A percentile compares a stretch with the other conserved stretches of the same genome.
Evolutionary conservation across 1,284 basidiomycete genomes (phyloP).

Genomic region (Puccinia polysora): DNA sequence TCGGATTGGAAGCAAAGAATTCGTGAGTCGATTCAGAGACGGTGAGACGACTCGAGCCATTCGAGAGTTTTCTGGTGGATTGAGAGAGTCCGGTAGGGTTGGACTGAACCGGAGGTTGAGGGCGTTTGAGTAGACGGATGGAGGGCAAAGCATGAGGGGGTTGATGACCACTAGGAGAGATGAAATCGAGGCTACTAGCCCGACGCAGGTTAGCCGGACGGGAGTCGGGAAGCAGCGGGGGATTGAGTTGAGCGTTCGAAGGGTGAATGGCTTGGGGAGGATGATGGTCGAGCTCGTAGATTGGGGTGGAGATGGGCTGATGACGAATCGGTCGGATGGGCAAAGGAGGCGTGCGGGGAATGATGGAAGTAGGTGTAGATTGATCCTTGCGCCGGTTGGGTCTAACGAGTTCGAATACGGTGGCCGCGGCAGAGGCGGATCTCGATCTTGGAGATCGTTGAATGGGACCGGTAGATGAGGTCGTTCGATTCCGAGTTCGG

Average conservation of each 20-base stretch:
- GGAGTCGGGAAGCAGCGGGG: not conserved
- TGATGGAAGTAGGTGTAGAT: not conserved
- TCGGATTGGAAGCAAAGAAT: not conserved
- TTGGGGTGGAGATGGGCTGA: not conserved
- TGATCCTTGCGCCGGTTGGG: not conserved
- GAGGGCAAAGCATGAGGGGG: not conserved
- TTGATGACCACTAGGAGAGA: not conserved
- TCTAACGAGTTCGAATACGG: conserved; percentile 12
- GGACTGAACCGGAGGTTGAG: not conserved
- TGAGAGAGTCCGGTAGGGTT: not conserved
- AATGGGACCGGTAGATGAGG: not conserved
- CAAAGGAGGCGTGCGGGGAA: not conserved
- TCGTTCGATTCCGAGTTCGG: not conserved
- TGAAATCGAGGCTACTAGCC: conserved; percentile 1
- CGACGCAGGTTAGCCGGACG: not conserved
- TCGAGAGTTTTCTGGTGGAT: not conserved
- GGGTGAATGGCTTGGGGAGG: not conserved
- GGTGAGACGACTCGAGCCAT: not conserved
- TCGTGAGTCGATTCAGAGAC: not conserved
- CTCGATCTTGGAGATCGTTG: conserved; percentile 3
- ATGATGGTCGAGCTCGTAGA: not conserved
- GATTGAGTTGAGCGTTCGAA: not conserved
- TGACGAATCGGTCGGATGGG: not conserved
- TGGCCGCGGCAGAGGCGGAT: conserved; percentile 7
- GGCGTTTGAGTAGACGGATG: not conserved